phyloP scores from a whole-genome alignment of 2,329 filamentous ascomycete genomes.

The Calonectria honghensis region DNA sequence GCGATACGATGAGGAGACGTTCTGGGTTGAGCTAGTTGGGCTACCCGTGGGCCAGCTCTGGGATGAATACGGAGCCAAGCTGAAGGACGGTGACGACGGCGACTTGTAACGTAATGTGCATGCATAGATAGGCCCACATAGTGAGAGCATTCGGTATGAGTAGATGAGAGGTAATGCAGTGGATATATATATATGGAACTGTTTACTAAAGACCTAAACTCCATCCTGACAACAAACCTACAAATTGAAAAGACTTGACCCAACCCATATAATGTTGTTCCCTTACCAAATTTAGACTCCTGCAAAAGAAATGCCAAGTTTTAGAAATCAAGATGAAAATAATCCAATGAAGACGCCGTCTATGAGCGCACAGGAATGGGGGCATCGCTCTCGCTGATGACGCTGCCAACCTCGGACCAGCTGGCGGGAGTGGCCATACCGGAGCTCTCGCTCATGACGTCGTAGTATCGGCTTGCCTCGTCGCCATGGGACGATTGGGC shows the following conservation, averaged over 20 bases:
- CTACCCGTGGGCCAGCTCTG: constrained; percentile 81
- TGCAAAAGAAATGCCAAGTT: constrained; percentile 21
- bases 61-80: constrained; percentile 77
- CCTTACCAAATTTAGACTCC: constrained; percentile 30
- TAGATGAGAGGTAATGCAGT: constrained; percentile 35
- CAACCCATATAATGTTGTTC: constrained; percentile 35
- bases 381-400: constrained; percentile 74
- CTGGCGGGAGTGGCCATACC: constrained; percentile 76
- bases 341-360: constrained; percentile 3
- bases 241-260: constrained; percentile 21
- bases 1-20: constrained; percentile 77
- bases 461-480: constrained; percentile 65
- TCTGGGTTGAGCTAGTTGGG: constrained; percentile 83
- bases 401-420: constrained; percentile 80
- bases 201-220: constrained; percentile 39
- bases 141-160: neutral
- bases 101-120: neutral
- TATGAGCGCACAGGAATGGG: constrained; percentile 58
- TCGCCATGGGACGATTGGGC: constrained; percentile 61
- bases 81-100: constrained; percentile 42
- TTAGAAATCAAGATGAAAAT: constrained; percentile 15
- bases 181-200: constrained; percentile 53
- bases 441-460: constrained; percentile 76
- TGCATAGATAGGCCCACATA: neutral
- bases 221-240: constrained; percentile 43